Base-by-base conservation (phyloP, 163 green algal genomes). In the Picocystis sp. region DNA sequence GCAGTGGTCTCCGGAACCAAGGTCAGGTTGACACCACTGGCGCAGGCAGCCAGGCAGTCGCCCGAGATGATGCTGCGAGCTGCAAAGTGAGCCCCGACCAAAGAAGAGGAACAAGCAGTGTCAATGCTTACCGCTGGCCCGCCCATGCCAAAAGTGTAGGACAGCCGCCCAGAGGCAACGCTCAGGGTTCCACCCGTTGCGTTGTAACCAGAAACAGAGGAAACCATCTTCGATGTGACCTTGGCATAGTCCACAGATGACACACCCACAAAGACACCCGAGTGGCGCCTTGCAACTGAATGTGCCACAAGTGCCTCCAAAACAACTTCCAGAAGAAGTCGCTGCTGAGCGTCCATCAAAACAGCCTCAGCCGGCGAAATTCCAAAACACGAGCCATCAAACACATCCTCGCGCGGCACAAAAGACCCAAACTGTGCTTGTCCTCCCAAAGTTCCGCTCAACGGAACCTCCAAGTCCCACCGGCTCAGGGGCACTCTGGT, bases 81-180 rank as follows among this genome's bases (percentile, higher is more conserved):
- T 38, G 77, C 80, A 38, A 89, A 41, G 46, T 87, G 68, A 2
- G 42, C 42, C 15, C 69, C 76, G 22, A 90, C 80, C 3, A 86
- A 56, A 5, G 75, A 87, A 13, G 80, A 80, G 10, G 77, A 87
- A 57, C 80, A 89, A 44, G 79, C 79, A 6, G 79, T 88, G 65
- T 88, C 79, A 0, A 88, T 64, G 0, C 62, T 64, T 3, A 85
- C 41, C 2, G 76, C 58, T 14, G 79, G 71, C 2, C 79, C 47
- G 42, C 17, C 24, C 15, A 53, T 3, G 3, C 47, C 47, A 33
- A 53, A 53, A 15, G 15, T 53, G 15, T 33, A 53, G 15, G 24
- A 44, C 24, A 53, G 15, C 11, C 47, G 47, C 3, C 47, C 47
- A 53, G 47, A 33, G 15, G 47, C 47, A 23, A 34, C 47, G 15